Conservation (phyloP, 257 asterid genomes). For the Solanum appendiculatum region DNA sequence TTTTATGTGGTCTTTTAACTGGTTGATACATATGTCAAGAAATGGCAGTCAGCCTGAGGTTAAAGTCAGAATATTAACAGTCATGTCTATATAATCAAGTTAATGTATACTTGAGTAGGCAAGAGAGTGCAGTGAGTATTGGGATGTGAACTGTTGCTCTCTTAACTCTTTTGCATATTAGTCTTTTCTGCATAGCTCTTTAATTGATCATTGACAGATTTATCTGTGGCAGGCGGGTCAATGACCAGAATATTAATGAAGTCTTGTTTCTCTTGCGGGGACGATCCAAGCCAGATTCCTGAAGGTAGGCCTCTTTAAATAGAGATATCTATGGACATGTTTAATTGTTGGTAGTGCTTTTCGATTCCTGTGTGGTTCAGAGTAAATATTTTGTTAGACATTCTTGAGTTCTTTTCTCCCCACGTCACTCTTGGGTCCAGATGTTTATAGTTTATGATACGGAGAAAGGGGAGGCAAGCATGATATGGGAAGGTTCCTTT, state of each 20-base stretch:
- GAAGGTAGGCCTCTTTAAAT: constrained; percentile 46
- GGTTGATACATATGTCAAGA: background rate
- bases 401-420: background rate
- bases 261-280: constrained; percentile 88
- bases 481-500: background rate
- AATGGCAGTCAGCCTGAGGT: background rate
- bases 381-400: background rate
- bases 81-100: background rate
- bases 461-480: background rate
- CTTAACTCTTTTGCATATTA: background rate
- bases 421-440: background rate
- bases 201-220: background rate
- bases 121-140: background rate
- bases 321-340: constrained; percentile 1
- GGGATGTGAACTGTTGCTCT: background rate
- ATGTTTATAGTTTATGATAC: background rate
- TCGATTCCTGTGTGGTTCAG: background rate
- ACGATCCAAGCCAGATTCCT: constrained; percentile 71
- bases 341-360: background rate
- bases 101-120: background rate
- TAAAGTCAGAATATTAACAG: background rate
- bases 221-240: constrained; percentile 51
- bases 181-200: background rate
- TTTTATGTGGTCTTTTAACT: background rate
- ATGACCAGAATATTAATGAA: constrained; percentile 38